These are phyloP conservation scores for Ogataea dorogensis DNA, from an alignment of 805 yeast genomes.

Conservation along the genomic window DNA sequence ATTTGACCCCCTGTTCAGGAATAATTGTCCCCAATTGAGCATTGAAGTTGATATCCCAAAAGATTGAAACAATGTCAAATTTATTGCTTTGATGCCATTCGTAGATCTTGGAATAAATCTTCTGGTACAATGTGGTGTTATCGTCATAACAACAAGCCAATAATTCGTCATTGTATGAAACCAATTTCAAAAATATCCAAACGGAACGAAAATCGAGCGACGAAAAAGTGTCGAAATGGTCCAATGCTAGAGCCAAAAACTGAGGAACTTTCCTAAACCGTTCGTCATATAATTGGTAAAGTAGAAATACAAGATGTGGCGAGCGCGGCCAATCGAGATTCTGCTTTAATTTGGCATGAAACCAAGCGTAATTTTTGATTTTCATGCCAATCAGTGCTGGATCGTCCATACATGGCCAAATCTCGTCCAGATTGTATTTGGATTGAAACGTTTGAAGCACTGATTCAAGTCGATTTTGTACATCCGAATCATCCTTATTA, in stretches of 20 bases:
- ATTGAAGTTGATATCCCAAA: slow-evolving; percentile 11
- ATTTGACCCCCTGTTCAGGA: neutral
- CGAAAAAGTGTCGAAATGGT: slow-evolving; percentile 12
- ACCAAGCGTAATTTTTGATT: slow-evolving; percentile 12
- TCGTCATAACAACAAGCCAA: slow-evolving; percentile 19
- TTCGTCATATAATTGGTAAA: slow-evolving; percentile 22
- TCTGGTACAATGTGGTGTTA: slow-evolving; percentile 18
- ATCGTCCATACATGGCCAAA: slow-evolving; percentile 13
- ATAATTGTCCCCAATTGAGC: slow-evolving; percentile 7
- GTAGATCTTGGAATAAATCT: slow-evolving; percentile 13
- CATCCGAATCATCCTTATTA: slow-evolving; percentile 10
- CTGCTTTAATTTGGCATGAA: slow-evolving; percentile 10
- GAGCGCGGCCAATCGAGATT: slow-evolving; percentile 3
- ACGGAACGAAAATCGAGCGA: slow-evolving; percentile 15
- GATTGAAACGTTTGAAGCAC: slow-evolving; percentile 9
- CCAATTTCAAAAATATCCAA: slow-evolving; percentile 21
- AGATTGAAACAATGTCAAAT: slow-evolving; percentile 11
- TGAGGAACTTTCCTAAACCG: slow-evolving; percentile 17
- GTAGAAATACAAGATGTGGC: slow-evolving; percentile 10
- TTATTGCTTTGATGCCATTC: slow-evolving; percentile 22
- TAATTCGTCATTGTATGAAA: slow-evolving; percentile 22
- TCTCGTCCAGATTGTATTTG: slow-evolving; percentile 13
- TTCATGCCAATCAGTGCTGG: slow-evolving; percentile 18
- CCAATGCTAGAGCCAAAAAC: slow-evolving; percentile 18
- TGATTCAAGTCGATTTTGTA: slow-evolving; percentile 9